Evolutionary conservation across 352 stramenopile species (phyloP).

Genomic region (Globisporangium lucens): DNA sequence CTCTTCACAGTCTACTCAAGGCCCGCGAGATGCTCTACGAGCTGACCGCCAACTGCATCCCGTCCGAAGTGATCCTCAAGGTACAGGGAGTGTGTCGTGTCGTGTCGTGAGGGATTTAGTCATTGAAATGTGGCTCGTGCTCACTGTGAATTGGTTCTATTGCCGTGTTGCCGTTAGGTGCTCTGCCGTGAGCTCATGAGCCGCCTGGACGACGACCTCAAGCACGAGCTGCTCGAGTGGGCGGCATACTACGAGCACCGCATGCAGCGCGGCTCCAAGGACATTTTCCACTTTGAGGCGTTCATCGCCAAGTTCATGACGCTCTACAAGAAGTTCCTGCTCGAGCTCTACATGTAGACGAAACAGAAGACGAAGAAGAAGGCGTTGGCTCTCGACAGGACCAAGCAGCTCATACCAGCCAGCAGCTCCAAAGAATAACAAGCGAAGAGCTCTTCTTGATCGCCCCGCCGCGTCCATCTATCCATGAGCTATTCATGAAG

Average conservation of each 20-base stretch:
- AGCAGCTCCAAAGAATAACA: neutral
- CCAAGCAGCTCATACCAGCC: neutral
- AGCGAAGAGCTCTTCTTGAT: neutral
- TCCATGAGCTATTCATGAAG: neutral
- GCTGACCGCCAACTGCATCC: constrained; percentile 98
- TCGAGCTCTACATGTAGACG: constrained; percentile 88
- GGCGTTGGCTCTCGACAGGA: neutral
- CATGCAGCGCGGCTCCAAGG: constrained; percentile 94
- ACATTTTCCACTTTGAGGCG: constrained; percentile 99
- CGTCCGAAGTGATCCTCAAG: constrained; percentile 96
- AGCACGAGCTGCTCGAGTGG: constrained; percentile 93
- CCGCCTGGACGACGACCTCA: constrained; percentile 95
- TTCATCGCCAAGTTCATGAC: constrained; percentile 99
- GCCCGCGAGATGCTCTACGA: constrained; percentile 98
- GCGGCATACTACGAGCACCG: constrained; percentile 92
- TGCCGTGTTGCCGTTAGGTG: neutral
- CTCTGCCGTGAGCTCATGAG: constrained; percentile 90
- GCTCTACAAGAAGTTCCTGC: constrained; percentile 98
- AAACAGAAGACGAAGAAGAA: neutral
- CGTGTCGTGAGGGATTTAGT: neutral
- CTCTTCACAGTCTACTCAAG: constrained; percentile 77
- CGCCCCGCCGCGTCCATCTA: neutral
- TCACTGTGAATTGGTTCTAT: neutral
- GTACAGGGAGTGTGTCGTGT: constrained; percentile 16
- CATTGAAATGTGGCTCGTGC: neutral